Conservation (phyloP, 306 rosid species). For the Luffa acutangula region DNA sequence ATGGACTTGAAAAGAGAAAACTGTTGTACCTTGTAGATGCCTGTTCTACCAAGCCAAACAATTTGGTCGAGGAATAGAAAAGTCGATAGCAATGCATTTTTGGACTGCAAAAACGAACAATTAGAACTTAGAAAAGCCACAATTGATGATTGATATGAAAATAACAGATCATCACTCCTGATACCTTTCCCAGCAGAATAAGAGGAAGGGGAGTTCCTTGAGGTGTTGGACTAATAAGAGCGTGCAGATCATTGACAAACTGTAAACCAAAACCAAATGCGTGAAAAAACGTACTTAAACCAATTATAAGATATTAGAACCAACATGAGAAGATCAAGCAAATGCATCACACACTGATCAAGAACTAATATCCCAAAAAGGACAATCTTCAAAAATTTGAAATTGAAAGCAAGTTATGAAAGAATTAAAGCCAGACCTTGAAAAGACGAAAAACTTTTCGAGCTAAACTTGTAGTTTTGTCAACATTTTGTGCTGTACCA, state of each 20-base stretch:
- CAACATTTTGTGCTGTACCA: conserved; percentile 86
- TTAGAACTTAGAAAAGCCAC: not conserved
- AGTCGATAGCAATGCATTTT: conserved; percentile 77
- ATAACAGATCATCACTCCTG: not conserved
- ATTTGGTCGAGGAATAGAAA: conserved; percentile 95
- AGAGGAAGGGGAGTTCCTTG: conserved; percentile 77
- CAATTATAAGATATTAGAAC: not conserved
- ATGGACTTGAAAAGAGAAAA: not conserved
- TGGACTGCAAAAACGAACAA: conserved; percentile 42
- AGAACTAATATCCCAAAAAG: not conserved
- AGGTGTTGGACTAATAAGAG: conserved; percentile 72
- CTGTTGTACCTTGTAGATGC: conserved; percentile 51
- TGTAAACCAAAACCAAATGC: conserved; percentile 23
- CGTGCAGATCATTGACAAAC: conserved; percentile 88
- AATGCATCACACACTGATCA: not conserved
- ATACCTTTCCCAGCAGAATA: conserved; percentile 78
- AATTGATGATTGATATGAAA: not conserved
- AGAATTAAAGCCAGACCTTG: conserved; percentile 50
- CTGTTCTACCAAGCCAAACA: conserved; percentile 88
- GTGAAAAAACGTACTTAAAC: not conserved
- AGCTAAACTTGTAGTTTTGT: conserved; percentile 91
- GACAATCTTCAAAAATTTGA: not conserved
- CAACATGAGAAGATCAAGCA: not conserved
- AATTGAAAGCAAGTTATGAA: not conserved
- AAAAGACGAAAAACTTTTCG: conserved; percentile 94